phyloP scores from a whole-genome alignment of 225 moss, liverwort and hornwort genomes.

The Rhytidiadelphus loreus region DNA sequence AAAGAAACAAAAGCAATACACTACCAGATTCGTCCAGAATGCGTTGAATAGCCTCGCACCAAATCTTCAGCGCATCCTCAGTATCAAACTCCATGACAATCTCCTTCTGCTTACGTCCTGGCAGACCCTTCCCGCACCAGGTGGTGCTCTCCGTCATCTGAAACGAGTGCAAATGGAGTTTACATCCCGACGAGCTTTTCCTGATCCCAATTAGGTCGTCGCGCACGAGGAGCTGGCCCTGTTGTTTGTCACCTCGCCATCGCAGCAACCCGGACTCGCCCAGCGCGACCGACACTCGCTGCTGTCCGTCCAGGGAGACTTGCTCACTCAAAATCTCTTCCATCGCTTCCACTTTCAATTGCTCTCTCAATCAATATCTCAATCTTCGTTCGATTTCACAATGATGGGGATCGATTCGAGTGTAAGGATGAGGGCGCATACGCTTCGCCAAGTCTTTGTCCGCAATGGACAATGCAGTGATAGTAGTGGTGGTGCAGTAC shows the following conservation, averaged over 20 bases:
- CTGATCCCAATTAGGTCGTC: constrained; percentile 26
- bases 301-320: constrained; percentile 12
- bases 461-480: background rate
- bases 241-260: constrained; percentile 12
- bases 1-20: background rate
- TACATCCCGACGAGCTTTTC: background rate
- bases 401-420: background rate
- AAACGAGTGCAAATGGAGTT: constrained; percentile 19
- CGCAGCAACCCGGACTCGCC: constrained; percentile 10
- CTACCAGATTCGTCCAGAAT: constrained; percentile 32
- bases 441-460: background rate
- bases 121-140: constrained; percentile 13
- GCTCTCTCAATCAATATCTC: background rate
- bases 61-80: background rate
- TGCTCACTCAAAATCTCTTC: constrained; percentile 7
- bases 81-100: constrained; percentile 18
- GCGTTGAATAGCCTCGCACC: constrained; percentile 13
- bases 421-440: background rate
- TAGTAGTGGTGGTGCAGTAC: background rate
- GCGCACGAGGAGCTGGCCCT: constrained; percentile 10
- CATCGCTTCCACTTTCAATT: background rate
- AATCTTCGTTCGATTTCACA: background rate
- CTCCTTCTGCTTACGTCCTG: constrained; percentile 22
- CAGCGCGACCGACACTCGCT: background rate
- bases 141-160: constrained; percentile 1